Percentiles rank a stretch among this genome's conserved stretches.
Evolutionary conservation across 2,329 filamentous ascomycete genomes (phyloP).

Genomic region (Grosmannia penicillata): DNA sequence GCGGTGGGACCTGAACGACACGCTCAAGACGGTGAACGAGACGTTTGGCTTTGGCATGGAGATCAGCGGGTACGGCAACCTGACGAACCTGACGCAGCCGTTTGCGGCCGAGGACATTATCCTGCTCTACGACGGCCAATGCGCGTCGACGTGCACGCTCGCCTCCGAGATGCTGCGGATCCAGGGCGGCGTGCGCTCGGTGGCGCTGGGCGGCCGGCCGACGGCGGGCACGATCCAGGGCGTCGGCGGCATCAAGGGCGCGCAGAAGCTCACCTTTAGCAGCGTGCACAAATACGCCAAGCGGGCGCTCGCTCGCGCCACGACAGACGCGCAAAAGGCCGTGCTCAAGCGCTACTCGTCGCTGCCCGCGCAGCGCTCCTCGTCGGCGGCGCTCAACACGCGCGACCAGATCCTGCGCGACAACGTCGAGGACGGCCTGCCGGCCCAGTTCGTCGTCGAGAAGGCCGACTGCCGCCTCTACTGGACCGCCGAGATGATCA

Average conservation of each 20-base stretch:
- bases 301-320: conserved; percentile 5
- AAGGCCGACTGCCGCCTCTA: conserved; percentile 35
- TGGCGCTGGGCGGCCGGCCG: conserved; percentile 48
- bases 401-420: conserved; percentile 22
- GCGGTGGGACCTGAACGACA: conserved; percentile 35
- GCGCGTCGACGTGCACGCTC: conserved; percentile 17
- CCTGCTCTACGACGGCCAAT: conserved; percentile 29
- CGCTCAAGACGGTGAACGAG: conserved; percentile 23
- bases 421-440: conserved; percentile 23
- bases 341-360: conserved; percentile 5
- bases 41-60: conserved; percentile 23
- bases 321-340: conserved; percentile 5
- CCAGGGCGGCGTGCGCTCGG: conserved; percentile 33
- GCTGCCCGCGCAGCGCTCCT: conserved; percentile 6
- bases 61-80: conserved; percentile 33
- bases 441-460: conserved; percentile 33
- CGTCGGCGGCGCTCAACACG: conserved; percentile 18
- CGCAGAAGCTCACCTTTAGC: conserved; percentile 9
- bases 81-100: conserved; percentile 31
- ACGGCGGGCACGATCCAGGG: conserved; percentile 39
- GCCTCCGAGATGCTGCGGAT: conserved; percentile 18
- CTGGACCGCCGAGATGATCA: conserved; percentile 33
- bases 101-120: conserved; percentile 44
- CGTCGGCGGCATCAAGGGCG: conserved; percentile 51
- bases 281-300: conserved; percentile 10